These are phyloP conservation scores for Begonia peltatifolia DNA, from an alignment of 306 rosid species.

Conservation along the genomic window DNA sequence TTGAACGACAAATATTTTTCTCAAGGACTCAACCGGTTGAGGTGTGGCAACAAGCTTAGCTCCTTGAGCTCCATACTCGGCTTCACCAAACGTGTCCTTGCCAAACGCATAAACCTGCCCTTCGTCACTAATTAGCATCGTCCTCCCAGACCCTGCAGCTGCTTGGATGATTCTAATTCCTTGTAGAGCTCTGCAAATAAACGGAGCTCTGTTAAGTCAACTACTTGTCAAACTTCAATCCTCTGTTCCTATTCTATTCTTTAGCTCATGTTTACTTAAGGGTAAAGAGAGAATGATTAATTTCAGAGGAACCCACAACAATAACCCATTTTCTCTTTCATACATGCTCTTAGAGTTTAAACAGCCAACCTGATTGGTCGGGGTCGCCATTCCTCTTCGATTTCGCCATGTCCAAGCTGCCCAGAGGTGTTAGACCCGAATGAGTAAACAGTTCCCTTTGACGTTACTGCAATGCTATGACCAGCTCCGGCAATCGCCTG, in stretches of 20 bases:
- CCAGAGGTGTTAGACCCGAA: constrained; percentile 87
- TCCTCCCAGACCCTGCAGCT: constrained; percentile 81
- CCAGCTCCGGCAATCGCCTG: constrained; percentile 97
- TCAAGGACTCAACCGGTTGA: constrained; percentile 66
- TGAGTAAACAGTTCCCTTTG: constrained; percentile 67
- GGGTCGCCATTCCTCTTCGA: constrained; percentile 68
- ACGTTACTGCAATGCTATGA: constrained; percentile 88
- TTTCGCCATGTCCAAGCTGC: constrained; percentile 86
- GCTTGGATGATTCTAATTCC: constrained; percentile 85
- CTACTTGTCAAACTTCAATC: too few relatives aligned
- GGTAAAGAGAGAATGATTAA: too few relatives aligned
- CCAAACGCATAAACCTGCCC: constrained; percentile 83
- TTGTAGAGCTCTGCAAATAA: constrained; percentile 74
- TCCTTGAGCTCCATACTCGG: constrained; percentile 67
- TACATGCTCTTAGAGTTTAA: too few relatives aligned
- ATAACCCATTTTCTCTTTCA: too few relatives aligned
- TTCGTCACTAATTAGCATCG: constrained; percentile 81
- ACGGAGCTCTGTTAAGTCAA: constrained; percentile 8
- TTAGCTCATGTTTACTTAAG: too few relatives aligned
- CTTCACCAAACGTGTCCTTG: constrained; percentile 84
- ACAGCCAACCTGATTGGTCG: constrained; percentile 59
- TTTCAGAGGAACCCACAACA: too few relatives aligned
- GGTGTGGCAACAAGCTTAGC: constrained; percentile 46
- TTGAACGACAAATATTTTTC: constrained; percentile 78
- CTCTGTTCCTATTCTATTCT: too few relatives aligned